Conservation (phyloP, 1,139 yeast species). For the Taiozyma sp. region DNA sequence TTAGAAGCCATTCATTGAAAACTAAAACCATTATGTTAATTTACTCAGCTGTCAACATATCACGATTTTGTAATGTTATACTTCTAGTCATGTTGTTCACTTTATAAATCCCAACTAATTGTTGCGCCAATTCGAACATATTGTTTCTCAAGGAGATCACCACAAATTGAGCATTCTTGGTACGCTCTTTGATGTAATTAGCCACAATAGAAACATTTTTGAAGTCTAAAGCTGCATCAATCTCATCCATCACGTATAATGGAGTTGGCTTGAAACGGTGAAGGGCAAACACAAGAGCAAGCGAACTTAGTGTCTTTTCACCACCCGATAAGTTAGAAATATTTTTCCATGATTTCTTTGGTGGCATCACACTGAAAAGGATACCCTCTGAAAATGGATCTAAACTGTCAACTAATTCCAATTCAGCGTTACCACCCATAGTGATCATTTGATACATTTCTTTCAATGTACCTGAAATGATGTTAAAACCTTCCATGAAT, state of each 20-base stretch:
- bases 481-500: slow-evolving; percentile 88
- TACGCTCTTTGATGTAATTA: slow-evolving; percentile 90
- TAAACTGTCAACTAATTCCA: slow-evolving; percentile 89
- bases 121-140: slow-evolving; percentile 95
- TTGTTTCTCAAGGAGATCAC: slow-evolving; percentile 93
- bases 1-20: no score
- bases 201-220: slow-evolving; percentile 97
- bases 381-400: slow-evolving; percentile 99
- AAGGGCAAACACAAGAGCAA: slow-evolving; percentile 93
- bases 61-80: slow-evolving; percentile 67
- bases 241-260: slow-evolving; percentile 97
- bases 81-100: slow-evolving; percentile 87
- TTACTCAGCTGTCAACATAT: slow-evolving; percentile 24
- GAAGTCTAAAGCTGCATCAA: slow-evolving; percentile 97
- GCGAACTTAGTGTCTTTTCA: slow-evolving; percentile 90
- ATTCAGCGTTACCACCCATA: slow-evolving; percentile 98
- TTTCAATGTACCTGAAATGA: slow-evolving; percentile 81
- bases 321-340: slow-evolving; percentile 96
- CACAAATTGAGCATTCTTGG: slow-evolving; percentile 93
- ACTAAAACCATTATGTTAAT: no score
- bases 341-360: slow-evolving; percentile 95
- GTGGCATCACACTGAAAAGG: slow-evolving; percentile 97
- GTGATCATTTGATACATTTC: slow-evolving; percentile 99
- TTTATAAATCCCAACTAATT: slow-evolving; percentile 92
- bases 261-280: slow-evolving; percentile 98